Percentiles rank a stretch among this genome's conserved stretches.
Evolutionary conservation across 1,284 basidiomycete genomes (phyloP).

Genomic region (Mycena citricolor): DNA sequence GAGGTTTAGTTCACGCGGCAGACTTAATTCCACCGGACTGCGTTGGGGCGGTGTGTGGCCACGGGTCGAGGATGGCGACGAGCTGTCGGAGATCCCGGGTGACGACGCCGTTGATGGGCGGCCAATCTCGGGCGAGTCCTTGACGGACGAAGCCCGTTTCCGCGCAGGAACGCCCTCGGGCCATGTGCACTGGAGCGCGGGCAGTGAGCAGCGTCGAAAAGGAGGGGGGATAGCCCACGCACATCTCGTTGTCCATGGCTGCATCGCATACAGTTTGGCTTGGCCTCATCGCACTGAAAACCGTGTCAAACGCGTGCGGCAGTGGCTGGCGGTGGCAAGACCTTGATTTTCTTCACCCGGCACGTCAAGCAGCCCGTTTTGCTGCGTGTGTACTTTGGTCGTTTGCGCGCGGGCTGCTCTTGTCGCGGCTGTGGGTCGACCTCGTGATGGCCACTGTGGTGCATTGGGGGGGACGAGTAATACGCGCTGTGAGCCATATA

Average conservation of each 20-base stretch:
- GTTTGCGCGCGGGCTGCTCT: slow-evolving; percentile 63
- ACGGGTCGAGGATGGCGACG: slow-evolving; percentile 59
- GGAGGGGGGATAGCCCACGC: slow-evolving; percentile 26
- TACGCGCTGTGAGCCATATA: slow-evolving; percentile 45
- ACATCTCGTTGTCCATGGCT: slow-evolving; percentile 78
- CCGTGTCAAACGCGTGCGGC: not conserved
- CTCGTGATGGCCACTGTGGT: slow-evolving; percentile 44
- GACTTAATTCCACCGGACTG: slow-evolving; percentile 48
- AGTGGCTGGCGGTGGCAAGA: slow-evolving; percentile 35
- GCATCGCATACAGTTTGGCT: slow-evolving; percentile 78
- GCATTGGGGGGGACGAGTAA: slow-evolving; percentile 45
- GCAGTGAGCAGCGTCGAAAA: slow-evolving; percentile 22
- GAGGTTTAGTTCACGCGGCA: slow-evolving; percentile 32
- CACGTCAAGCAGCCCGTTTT: slow-evolving; percentile 85
- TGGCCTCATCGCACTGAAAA: slow-evolving; percentile 75
- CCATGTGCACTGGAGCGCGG: slow-evolving; percentile 68
- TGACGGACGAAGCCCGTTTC: slow-evolving; percentile 40
- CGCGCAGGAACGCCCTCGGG: slow-evolving; percentile 67
- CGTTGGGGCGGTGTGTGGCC: slow-evolving; percentile 60
- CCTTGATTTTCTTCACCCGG: slow-evolving; percentile 85
- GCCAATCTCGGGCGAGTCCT: slow-evolving; percentile 33
- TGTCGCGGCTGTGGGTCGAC: slow-evolving; percentile 46
- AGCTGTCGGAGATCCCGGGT: slow-evolving; percentile 58
- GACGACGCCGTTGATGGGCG: slow-evolving; percentile 56
- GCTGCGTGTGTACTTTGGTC: slow-evolving; percentile 83